Base-by-base conservation (phyloP, 768 basidiomycete species). In the Tulasnella sp. region DNA sequence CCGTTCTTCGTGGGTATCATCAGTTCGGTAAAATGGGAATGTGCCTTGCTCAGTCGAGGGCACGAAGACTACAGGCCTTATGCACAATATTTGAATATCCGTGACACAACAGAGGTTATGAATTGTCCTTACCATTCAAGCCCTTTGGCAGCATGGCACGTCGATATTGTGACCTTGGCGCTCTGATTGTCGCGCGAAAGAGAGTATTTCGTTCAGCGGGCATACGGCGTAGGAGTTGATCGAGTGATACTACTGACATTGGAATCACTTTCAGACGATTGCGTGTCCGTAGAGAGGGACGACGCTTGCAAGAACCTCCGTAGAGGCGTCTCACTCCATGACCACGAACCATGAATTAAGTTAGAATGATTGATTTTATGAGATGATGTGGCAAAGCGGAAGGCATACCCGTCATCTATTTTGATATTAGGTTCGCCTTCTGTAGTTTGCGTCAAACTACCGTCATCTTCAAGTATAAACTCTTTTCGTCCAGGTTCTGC, bases 91-190 rank as follows among this genome's bases (percentile, higher is more conserved):
- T 15, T 19, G 5, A 0, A n/a, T 24, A 32, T 47, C 1, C 10
- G 27, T 15, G 41, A n/a, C 13, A 5, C 17, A 11, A 21, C 8
- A 2, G 27, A 26, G 29, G 15, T 13, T 9, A 43, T 19, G n/a
- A 13, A 32, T 27, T 13, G 3, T 27, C 17, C 27, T 52, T 24
- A 56, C 55, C 90, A 95, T 70, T 95, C 91, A 7, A 93, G 73
- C 0, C 91, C 90, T 69, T 95, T 95, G 0, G 90, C 89, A 32
- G 88, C 81, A 72, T 95, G 91, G 56, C 90, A 89, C 0, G 91
- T 94, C 1, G 85, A 78, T 45, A 93, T 81, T 1, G 83, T 85
- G 5, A 93, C 88, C 78, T 85, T 88, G 10, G 23, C 43, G 15
- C 85, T 88, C 62, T 30, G 54, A 15, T n/a, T n/a, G n/a, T n/a